A percentile compares a stretch with the other conserved stretches of the same genome.
Conservation (phyloP, 2,329 filamentous ascomycete species). For the Diplodia intermedia region DNA sequence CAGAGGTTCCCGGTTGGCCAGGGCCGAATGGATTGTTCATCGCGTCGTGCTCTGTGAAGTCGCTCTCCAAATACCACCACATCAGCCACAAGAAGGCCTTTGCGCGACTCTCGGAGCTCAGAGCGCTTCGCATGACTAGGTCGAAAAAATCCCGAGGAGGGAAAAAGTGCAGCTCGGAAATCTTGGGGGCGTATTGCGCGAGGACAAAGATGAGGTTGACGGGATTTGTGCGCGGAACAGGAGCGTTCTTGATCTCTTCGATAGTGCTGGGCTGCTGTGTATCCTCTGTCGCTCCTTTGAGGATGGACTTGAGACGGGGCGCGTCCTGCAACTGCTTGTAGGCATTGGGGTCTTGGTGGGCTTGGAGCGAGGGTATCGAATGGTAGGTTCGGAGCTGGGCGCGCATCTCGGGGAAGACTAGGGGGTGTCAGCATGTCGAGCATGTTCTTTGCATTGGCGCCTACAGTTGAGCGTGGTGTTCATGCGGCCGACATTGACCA, state of each 20-base stretch:
- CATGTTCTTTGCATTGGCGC: conserved; percentile 39
- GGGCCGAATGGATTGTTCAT: conserved; percentile 88
- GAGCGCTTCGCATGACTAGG: conserved; percentile 86
- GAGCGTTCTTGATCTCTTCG: conserved; percentile 75
- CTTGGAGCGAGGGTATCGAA: conserved; percentile 94
- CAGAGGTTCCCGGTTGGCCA: conserved; percentile 49
- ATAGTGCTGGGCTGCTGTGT: conserved; percentile 81
- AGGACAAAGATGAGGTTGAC: conserved; percentile 98
- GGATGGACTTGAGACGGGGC: conserved; percentile 91
- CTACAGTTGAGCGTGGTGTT: conserved; percentile 97
- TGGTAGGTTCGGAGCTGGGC: conserved; percentile 97
- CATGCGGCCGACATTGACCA: conserved; percentile 98
- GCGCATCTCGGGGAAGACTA: conserved; percentile 99
- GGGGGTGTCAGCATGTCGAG: conserved; percentile 36
- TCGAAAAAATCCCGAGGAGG: conserved; percentile 91
- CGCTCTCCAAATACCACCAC: conserved; percentile 98
- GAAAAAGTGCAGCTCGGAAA: conserved; percentile 92
- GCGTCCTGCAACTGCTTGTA: conserved; percentile 99
- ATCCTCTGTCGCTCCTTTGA: conserved; percentile 97
- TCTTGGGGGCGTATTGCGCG: conserved; percentile 84
- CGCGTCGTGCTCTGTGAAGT: conserved; percentile 87
- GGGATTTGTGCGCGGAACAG: conserved; percentile 85
- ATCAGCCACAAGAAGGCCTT: conserved; percentile 95
- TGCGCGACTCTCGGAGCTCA: conserved; percentile 82
- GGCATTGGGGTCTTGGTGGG: conserved; percentile 90